phyloP scores from a whole-genome alignment of 2,329 filamentous ascomycete genomes.

The Fusarium zealandicum region DNA sequence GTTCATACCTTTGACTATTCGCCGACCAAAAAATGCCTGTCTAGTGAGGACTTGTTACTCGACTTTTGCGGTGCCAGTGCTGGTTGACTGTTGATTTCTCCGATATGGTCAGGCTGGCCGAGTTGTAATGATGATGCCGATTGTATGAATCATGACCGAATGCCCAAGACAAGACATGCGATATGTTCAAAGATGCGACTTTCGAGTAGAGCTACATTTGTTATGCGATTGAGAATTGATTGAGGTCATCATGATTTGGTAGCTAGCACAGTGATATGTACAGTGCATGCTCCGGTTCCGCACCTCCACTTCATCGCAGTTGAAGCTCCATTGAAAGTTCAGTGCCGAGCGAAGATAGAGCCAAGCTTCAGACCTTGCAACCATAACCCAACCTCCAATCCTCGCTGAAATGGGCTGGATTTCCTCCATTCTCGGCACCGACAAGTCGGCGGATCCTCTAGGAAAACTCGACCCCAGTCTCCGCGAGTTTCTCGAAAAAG shows the following conservation, averaged over 20 bases:
- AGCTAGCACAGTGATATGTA: constrained; percentile 25
- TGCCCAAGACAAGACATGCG: no score
- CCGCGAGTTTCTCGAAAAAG: constrained; percentile 83
- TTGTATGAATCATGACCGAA: no score
- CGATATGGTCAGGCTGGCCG: not conserved
- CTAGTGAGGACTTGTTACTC: constrained; percentile 29
- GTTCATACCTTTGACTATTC: constrained; percentile 42
- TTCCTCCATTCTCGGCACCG: constrained; percentile 59
- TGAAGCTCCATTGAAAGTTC: constrained; percentile 27
- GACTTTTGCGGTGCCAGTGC: constrained; percentile 5
- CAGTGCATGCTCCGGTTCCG: constrained; percentile 24
- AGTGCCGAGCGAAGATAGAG: not conserved
- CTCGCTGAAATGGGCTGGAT: constrained; percentile 63
- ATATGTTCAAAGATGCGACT: no score
- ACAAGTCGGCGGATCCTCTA: constrained; percentile 63
- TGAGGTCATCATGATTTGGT: not conserved
- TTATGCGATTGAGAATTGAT: not conserved
- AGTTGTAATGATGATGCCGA: no score
- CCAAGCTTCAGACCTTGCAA: constrained; percentile 12
- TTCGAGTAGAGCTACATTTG: no score
- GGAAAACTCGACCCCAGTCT: constrained; percentile 82
- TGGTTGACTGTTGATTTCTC: not conserved
- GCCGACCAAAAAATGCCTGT: constrained; percentile 34
- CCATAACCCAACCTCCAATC: not conserved
- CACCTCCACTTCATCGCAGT: constrained; percentile 31